Evolutionary conservation across 2,329 filamentous ascomycete species (phyloP), one percentile per base, ranked within the genome.

Genomic region (Albophoma yamanashiensis): DNA sequence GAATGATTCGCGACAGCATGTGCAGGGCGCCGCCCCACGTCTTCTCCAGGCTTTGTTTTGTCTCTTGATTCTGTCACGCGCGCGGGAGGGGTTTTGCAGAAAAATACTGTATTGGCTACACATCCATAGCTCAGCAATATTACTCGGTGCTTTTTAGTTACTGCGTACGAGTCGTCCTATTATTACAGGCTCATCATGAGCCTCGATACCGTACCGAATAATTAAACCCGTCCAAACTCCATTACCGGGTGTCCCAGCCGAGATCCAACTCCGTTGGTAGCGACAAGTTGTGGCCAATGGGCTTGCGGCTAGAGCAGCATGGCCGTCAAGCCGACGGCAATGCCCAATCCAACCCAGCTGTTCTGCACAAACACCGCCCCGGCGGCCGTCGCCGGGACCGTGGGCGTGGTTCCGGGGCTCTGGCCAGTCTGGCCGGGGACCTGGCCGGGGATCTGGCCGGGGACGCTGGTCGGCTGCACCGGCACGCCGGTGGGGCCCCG

Each of bases 311-410:
- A 63, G 31, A 63, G 50, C 52, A 56, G 57, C 57, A 62, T 14
- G 12, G 57, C 58, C n/a, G 59, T 56, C 50, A 64, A n/a, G 25
- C 40, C 52, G n/a, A 62, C 52, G 7, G 58, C 62, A 36, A 61
- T 25, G 4, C 59, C 61, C 58, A 64, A 47, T 9, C 59, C 63
- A 31, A 64, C 25, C 56, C 58, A 59, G 20, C 59, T 55, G 58
- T 59, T 62, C n/a, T 64, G 60, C 27, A 56, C 27, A 22, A 55
- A 47, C 15, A 50, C 22, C 3, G 62, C 61, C 17, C 53, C 61
- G n/a, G 57, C 56, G 8, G 58, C 27, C n/a, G 39, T 43, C 17
- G 58, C 14, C 25, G 47, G 25, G 6, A 9, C 17, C 50, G 50
- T 5, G 15, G 47, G 27, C 4, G 27, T 17, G 15, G 27, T 15